Evolutionary conservation across 805 yeast genomes (phyloP), one percentile per base, ranked within the genome.

Genomic region (Pichia thaimueangensis): DNA sequence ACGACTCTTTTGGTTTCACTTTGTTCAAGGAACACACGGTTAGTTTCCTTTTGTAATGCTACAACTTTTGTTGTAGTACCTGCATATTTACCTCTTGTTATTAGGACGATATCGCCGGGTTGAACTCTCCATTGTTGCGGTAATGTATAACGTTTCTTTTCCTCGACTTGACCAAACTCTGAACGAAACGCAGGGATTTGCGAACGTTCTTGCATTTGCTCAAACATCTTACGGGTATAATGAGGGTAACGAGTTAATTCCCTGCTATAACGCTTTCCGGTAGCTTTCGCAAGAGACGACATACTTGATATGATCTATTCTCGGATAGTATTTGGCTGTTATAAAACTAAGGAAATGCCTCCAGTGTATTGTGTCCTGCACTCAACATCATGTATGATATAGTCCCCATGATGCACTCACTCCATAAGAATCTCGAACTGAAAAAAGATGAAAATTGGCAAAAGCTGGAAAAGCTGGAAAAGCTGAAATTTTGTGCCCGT

Each of bases 81-180:
- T 55, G 76, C 77, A 55, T 75, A 73, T 36, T 72, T 69, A 16
- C 97, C 97, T 39, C 71, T 72, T 22, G 77, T 68, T 21, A 87
- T 70, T 57, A 86, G 74, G 2, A 85, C 95, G 47, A 82, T 68
- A 63, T 86, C 96, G 17, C 95, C 95, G 19, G 76, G 78, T 35
- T 80, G 68, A 49, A 76, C 78, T 36, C 76, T 80, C 68, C 83
- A 73, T 35, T 82, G 72, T 46, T 69, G 68, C 27, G 74, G 66
- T 13, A 67, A 65, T 51, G 71, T 71, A 47, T 48, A 58, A 41
- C 57, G 48, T 33, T 62, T 58, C 12, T 58, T 55, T 33, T 58
- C 59, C 3, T 62, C 61, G 15, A 67, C 64, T 21, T 53, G 53
- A 22, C 48, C 43, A 11, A 45, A 52, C 37, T 53, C 54, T 7